phyloP scores from a whole-genome alignment of 768 basidiomycete genomes.

The Kwoniella sp. region DNA sequence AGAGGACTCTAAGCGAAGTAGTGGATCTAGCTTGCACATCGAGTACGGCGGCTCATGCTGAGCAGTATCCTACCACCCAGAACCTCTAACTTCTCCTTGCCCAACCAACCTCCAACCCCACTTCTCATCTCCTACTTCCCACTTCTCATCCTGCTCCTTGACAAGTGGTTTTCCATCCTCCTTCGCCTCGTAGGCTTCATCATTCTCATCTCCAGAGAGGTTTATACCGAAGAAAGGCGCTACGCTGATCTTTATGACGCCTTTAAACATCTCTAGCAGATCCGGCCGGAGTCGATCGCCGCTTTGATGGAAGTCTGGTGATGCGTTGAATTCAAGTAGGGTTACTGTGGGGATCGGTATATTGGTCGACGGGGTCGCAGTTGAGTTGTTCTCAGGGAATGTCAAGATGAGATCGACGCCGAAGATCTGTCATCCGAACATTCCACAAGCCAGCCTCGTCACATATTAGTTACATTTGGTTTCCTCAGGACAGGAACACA shows the following conservation, averaged over 20 bases:
- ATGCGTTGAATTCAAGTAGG: conserved; percentile 88
- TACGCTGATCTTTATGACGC: conserved; percentile 69
- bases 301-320: conserved; percentile 92
- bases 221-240: conserved; percentile 61
- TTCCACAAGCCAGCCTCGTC: too few species aligned
- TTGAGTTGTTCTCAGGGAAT: conserved; percentile 51
- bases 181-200: conserved; percentile 14
- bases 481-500: too few species aligned
- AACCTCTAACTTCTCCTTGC: conserved; percentile 33
- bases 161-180: conserved; percentile 13
- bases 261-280: conserved; percentile 74
- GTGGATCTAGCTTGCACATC: too few species aligned
- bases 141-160: neutral
- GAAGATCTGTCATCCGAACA: conserved; percentile 71
- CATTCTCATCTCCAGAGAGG: conserved; percentile 28
- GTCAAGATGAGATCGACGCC: conserved; percentile 87
- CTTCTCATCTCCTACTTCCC: conserved; percentile 36
- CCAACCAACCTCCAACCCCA: conserved; percentile 45
- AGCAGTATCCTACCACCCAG: conserved; percentile 7
- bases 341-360: conserved; percentile 59
- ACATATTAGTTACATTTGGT: too few species aligned
- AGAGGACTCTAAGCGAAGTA: too few species aligned
- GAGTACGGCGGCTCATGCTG: too few species aligned
- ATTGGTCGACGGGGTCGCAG: neutral
- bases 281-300: conserved; percentile 80